phyloP scores from a whole-genome alignment of 2,329 filamentous ascomycete genomes.

The Pseudogymnoascus sp. region DNA sequence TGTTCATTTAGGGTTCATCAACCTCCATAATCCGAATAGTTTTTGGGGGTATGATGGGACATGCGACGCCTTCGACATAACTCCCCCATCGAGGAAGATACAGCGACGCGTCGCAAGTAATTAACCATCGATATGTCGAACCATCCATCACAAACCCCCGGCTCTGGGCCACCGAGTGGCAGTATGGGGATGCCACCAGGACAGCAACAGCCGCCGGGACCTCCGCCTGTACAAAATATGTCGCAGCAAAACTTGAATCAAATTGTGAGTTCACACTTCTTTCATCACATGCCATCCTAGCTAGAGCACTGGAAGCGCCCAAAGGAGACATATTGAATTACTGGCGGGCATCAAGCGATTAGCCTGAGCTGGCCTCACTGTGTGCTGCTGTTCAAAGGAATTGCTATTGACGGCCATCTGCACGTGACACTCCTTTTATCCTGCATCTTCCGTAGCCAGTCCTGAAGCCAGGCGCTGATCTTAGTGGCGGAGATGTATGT shows the following conservation, averaged over 20 bases:
- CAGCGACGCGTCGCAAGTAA: constrained; percentile 4
- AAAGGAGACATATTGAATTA: background rate
- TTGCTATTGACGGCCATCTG: background rate
- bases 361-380: background rate
- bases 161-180: constrained; percentile 38
- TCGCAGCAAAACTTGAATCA: constrained; percentile 90
- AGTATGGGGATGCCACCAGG: constrained; percentile 40
- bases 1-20: background rate
- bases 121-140: constrained; percentile 24
- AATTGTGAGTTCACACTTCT: constrained; percentile 59
- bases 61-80: background rate
- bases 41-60: background rate
- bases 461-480: background rate
- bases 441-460: background rate
- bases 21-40: background rate
- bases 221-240: constrained; percentile 44
- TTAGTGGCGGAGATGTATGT: background rate
- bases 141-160: constrained; percentile 39
- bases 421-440: background rate
- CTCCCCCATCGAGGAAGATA: background rate
- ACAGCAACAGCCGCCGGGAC: constrained; percentile 40
- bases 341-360: background rate
- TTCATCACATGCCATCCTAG: constrained; percentile 2
- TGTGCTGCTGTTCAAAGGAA: background rate
- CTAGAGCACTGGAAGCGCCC: background rate